Percentiles rank a stretch among this genome's conserved stretches.
Conservation (phyloP, 495 filamentous ascomycete species). For the Saxispiralis lemnorum region DNA sequence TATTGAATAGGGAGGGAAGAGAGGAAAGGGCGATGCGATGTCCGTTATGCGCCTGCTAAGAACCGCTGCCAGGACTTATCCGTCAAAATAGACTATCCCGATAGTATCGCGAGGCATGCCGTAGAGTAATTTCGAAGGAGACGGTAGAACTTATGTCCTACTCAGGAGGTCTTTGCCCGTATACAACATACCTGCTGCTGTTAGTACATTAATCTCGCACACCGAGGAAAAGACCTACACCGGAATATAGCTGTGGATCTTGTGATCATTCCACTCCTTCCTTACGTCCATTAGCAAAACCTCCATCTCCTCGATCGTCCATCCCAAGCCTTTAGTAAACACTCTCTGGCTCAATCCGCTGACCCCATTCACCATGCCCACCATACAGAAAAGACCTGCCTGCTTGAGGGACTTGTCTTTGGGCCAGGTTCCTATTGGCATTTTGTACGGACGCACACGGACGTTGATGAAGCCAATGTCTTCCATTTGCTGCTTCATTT, state of each 20-base stretch:
- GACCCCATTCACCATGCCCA: slow-evolving; percentile 8
- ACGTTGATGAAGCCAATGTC: slow-evolving; percentile 18
- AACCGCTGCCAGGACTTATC: too few relatives aligned
- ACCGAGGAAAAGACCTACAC: not conserved
- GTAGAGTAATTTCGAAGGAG: too few relatives aligned
- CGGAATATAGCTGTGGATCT: slow-evolving; percentile 6
- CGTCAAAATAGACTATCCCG: too few relatives aligned
- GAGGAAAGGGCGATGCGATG: too few relatives aligned
- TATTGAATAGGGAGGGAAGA: too few relatives aligned
- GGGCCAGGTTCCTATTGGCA: slow-evolving; percentile 19
- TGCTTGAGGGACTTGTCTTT: slow-evolving; percentile 17
- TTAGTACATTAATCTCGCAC: not conserved
- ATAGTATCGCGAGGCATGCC: too few relatives aligned
- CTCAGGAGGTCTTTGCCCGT: slow-evolving; percentile 20
- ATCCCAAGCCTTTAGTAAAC: slow-evolving; percentile 4
- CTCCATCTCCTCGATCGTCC: slow-evolving; percentile 9
- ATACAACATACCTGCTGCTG: not conserved
- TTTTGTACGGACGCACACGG: slow-evolving; percentile 12
- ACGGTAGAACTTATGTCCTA: too few relatives aligned
- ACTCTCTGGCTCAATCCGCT: slow-evolving; percentile 3
- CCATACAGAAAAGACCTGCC: slow-evolving; percentile 4
- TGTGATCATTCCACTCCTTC: slow-evolving; percentile 2
- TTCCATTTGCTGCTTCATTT: slow-evolving; percentile 10
- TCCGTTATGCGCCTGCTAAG: too few relatives aligned
- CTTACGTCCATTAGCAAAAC: slow-evolving; percentile 7